phyloP scores from a whole-genome alignment of 495 filamentous ascomycete species.

The Penicillium paradoxum region DNA sequence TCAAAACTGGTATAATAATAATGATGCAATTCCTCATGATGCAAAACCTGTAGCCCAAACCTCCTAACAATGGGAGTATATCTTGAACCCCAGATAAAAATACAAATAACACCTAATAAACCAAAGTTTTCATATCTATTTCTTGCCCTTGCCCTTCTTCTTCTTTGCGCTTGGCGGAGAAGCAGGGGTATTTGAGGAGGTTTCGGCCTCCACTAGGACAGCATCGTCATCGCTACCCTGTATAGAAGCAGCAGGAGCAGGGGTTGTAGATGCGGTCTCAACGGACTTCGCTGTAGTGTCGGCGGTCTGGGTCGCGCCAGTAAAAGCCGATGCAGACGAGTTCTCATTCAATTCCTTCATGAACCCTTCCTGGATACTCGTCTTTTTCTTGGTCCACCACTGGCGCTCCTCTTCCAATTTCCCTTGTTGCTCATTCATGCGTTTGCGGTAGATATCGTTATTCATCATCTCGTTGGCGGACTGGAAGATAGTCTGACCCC shows the following conservation, averaged over 20 bases:
- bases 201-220: slow-evolving; percentile 73
- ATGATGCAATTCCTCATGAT: slow-evolving; percentile 2
- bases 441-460: slow-evolving; percentile 56
- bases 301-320: slow-evolving; percentile 6
- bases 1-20: neutral
- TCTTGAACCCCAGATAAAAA: neutral
- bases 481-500: slow-evolving; percentile 95
- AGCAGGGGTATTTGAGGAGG: slow-evolving; percentile 41
- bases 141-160: slow-evolving; percentile 79
- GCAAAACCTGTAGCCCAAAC: neutral
- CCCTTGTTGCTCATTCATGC: slow-evolving; percentile 59
- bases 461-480: slow-evolving; percentile 80
- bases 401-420: slow-evolving; percentile 67
- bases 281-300: slow-evolving; percentile 19
- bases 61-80: neutral
- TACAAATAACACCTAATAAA: slow-evolving; percentile 5
- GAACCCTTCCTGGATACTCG: slow-evolving; percentile 66
- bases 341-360: slow-evolving; percentile 75
- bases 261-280: slow-evolving; percentile 19
- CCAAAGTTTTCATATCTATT: slow-evolving; percentile 41
- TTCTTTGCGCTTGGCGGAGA: slow-evolving; percentile 34
- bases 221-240: slow-evolving; percentile 72
- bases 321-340: slow-evolving; percentile 18
- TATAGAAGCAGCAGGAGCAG: slow-evolving; percentile 25
- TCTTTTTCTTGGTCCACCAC: slow-evolving; percentile 87